These are phyloP conservation scores for Fraxinus albicans DNA, from an alignment of 305 asterid genomes.

Conservation along the genomic window DNA sequence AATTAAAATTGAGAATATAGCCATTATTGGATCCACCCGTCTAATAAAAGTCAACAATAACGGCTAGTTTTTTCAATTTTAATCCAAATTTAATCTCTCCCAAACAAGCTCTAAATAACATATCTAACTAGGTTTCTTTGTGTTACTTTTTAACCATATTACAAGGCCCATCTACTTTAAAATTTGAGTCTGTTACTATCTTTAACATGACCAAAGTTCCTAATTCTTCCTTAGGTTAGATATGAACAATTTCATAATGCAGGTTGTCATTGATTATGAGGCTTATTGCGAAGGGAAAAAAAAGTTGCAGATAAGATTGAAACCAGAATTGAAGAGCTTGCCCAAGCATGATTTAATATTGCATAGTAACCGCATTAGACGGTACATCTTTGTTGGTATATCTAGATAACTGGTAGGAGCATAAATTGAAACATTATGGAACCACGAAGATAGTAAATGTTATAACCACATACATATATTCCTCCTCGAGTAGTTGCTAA, in stretches of 20 bases:
- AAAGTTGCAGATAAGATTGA: not conserved
- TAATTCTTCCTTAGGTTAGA: not conserved
- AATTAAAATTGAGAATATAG: too few relatives aligned
- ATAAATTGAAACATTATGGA: not conserved
- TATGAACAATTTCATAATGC: not conserved
- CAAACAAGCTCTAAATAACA: not conserved
- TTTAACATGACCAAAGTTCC: not conserved
- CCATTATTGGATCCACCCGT: too few relatives aligned
- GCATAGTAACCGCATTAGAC: not conserved
- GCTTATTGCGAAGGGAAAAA: not conserved
- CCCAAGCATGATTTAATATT: not conserved
- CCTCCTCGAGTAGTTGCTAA: not conserved
- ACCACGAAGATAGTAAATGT: not conserved
- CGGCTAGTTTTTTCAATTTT: too few relatives aligned
- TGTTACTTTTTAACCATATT: not conserved
- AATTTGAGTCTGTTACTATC: not conserved
- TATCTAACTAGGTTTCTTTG: not conserved
- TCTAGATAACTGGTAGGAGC: not conserved
- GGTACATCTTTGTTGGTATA: not conserved
- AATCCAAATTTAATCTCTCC: too few relatives aligned
- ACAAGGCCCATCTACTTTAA: not conserved
- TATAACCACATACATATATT: not conserved
- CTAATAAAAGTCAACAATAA: too few relatives aligned
- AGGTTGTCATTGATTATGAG: not conserved
- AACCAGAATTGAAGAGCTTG: not conserved